Evolutionary conservation across 805 yeast species (phyloP), one percentile per base, ranked within the genome.

Genomic region (Candida methanosorbosa): DNA sequence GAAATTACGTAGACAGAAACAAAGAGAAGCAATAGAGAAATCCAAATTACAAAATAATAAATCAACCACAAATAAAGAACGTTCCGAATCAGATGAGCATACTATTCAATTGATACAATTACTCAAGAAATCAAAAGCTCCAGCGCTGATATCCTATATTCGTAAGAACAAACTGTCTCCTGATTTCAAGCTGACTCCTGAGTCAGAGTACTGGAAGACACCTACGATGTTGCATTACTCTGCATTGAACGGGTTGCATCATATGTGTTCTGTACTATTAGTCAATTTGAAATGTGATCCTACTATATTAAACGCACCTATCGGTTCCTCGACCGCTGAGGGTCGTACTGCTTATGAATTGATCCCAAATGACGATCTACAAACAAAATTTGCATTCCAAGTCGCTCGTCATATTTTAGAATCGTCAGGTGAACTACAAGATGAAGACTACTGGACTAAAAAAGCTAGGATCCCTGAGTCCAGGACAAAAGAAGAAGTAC

Each of bases 171-270:
- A 68, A 1, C 53, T 83, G 2, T 61, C 66, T 29, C 64, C 70
- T 7, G 67, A 83, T 40, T 72, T 76, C 40, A 32, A 30, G 15
- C 54, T 90, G 5, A 55, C 66, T 24, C 95, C 96, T 0, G 56
- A 51, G 8, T 41, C 60, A 0, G 72, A 68, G 36, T 80, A 69
- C 46, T 45, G 53, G 9, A 58, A 64, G 11, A 65, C 77, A 0
- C 95, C 97, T 4, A 84, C 94, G 0, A 54, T 83, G 38, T 60
- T 92, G 21, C 95, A 87, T 50, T 85, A 65, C 52, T 90, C 95
- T 0, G 61, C 96, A 0, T 65, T 76, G 8, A 64, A 76, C 37
- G 83, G 84, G 3, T 61, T 78, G 17, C 66, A 67, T 35, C 84
- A 79, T 43, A 77, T 87, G 68, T 76, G 84, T 3, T 68, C 69